These are phyloP conservation scores for Aegle marmelos DNA, from an alignment of 345 rosid genomes.

Conservation along the genomic window DNA sequence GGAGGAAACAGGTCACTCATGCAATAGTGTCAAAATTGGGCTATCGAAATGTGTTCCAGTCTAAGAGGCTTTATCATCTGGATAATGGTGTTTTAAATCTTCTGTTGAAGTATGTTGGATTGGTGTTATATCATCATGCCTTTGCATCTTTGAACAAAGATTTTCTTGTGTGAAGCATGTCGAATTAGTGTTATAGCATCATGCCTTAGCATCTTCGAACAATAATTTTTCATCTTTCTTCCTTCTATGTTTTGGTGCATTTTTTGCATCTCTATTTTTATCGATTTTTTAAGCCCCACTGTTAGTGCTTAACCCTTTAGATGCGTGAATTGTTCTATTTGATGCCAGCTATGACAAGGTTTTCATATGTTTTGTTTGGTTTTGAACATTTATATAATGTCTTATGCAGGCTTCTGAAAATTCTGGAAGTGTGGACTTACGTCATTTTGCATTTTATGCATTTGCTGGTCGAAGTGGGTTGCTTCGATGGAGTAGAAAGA, in stretches of 20 bases:
- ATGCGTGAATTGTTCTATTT: neutral
- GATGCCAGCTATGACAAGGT: neutral
- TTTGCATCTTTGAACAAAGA: neutral
- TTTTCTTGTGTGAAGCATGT: neutral
- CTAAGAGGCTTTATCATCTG: neutral
- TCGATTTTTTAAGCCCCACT: slow-evolving; percentile 1
- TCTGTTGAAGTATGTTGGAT: neutral
- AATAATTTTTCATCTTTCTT: neutral
- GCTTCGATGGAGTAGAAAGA: slow-evolving; percentile 85
- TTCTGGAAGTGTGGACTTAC: slow-evolving; percentile 66
- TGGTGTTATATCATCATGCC: neutral
- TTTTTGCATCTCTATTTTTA: neutral
- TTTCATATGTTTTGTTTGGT: neutral
- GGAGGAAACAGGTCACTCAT: neutral
- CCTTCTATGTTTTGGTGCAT: neutral
- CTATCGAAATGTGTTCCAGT: neutral
- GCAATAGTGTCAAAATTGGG: neutral
- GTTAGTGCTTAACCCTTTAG: neutral
- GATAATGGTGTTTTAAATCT: neutral
- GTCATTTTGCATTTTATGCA: slow-evolving; percentile 91
- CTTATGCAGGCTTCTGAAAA: slow-evolving; percentile 66
- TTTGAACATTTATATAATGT: slow-evolving; percentile 14
- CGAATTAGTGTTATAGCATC: neutral
- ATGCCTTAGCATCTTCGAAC: neutral
- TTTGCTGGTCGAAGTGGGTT: slow-evolving; percentile 77